phyloP scores from a whole-genome alignment of 306 rosid species.

The Pachyrhizus erosus region DNA sequence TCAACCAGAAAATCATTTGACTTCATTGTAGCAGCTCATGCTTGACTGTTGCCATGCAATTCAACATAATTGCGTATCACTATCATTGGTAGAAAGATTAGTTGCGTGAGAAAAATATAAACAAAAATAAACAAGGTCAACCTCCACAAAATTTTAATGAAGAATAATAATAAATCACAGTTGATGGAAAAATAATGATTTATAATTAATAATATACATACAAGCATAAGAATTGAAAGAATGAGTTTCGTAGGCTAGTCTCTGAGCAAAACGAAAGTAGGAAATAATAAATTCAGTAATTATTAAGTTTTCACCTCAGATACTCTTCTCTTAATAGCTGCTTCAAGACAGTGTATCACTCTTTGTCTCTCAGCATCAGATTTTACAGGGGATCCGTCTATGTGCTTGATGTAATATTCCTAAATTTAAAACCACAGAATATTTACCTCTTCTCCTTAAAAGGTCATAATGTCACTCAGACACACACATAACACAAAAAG shows the following conservation, averaged over 20 bases:
- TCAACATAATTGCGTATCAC: background rate
- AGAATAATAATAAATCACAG: constrained; percentile 24
- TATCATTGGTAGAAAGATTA: constrained; percentile 8
- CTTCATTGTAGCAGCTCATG: background rate
- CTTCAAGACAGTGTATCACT: constrained; percentile 92
- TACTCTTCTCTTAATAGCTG: constrained; percentile 92
- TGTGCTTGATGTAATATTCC: constrained; percentile 90
- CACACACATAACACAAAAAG: background rate
- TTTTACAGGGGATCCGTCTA: constrained; percentile 94
- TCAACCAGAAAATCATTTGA: background rate
- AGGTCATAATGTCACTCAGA: background rate
- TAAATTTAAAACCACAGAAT: constrained; percentile 44
- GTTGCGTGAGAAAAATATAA: background rate
- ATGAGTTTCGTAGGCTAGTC: background rate
- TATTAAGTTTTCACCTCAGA: constrained; percentile 66
- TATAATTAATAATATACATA: background rate
- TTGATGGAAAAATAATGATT: background rate
- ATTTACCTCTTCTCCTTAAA: constrained; percentile 32
- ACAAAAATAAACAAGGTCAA: background rate
- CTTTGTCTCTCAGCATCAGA: constrained; percentile 96
- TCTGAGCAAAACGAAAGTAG: background rate
- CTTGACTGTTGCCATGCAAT: background rate
- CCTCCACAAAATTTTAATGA: constrained; percentile 27
- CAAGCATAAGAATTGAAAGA: background rate
- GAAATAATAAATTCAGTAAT: constrained; percentile 8